phyloP scores from a whole-genome alignment of 345 rosid genomes.

The Gossypium anomalum region DNA sequence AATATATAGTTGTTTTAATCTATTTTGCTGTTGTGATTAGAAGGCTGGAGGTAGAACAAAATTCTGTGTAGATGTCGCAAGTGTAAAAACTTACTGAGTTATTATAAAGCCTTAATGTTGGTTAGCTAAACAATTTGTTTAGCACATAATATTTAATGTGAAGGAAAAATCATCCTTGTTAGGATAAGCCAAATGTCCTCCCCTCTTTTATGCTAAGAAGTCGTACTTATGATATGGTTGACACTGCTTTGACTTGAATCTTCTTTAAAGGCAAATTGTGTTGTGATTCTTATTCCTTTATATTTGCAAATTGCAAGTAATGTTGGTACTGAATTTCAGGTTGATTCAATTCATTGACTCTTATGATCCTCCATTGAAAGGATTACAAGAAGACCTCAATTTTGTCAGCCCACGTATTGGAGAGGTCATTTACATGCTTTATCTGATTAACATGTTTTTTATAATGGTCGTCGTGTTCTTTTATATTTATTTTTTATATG shows the following conservation, averaged over 20 bases:
- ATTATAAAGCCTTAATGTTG: not conserved
- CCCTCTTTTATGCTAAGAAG: not conserved
- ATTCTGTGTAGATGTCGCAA: not conserved
- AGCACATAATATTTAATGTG: not conserved
- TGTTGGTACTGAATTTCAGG: conserved; percentile 37
- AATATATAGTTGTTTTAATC: not conserved
- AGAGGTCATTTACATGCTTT: conserved; percentile 58
- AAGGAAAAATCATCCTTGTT: not conserved
- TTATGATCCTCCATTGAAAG: conserved; percentile 95
- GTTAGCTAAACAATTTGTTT: not conserved
- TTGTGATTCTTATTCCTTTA: not conserved
- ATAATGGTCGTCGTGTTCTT: not conserved
- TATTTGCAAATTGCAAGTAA: not conserved
- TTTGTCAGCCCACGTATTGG: conserved; percentile 98
- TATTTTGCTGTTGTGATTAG: not conserved
- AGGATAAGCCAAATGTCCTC: not conserved
- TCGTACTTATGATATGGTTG: not conserved
- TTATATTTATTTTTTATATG: not conserved
- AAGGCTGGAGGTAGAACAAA: not conserved
- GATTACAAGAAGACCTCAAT: conserved; percentile 95
- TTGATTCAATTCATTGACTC: conserved; percentile 94
- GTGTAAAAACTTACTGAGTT: not conserved
- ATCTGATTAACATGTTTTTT: not conserved
- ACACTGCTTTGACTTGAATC: not conserved
- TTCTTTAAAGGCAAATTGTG: not conserved